phyloP scores from a whole-genome alignment of 306 rosid genomes.

The Potentilla sterilis region DNA sequence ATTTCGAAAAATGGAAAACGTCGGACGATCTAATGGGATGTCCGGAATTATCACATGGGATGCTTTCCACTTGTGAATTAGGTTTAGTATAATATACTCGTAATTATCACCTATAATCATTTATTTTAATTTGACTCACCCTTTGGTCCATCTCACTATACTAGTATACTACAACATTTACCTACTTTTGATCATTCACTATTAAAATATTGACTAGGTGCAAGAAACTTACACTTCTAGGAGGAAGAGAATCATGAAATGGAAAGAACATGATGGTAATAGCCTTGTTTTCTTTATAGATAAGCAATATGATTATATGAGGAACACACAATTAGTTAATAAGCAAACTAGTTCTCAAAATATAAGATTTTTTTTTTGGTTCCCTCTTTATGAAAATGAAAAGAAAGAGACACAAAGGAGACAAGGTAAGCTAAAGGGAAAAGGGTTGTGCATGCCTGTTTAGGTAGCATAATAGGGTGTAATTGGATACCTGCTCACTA shows the following conservation, averaged over 20 bases:
- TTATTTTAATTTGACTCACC: not conserved
- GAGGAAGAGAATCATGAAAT: not conserved
- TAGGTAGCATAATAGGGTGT: not conserved
- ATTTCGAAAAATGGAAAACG: not conserved
- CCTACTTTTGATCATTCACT: not conserved
- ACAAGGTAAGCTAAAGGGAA: not conserved
- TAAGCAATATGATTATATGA: not conserved
- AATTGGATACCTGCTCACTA: slow-evolving; percentile 1
- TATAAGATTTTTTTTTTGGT: not conserved
- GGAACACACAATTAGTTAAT: not conserved
- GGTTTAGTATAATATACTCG: not conserved
- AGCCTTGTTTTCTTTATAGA: not conserved
- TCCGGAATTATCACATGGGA: not conserved
- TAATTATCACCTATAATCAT: not conserved
- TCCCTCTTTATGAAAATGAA: not conserved
- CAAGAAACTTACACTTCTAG: not conserved
- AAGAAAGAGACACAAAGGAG: not conserved
- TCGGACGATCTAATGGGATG: not conserved
- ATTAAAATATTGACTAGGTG: not conserved
- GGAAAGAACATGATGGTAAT: not conserved
- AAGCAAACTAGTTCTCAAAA: not conserved
- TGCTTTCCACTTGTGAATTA: not conserved
- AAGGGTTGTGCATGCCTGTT: not conserved
- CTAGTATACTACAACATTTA: not conserved
- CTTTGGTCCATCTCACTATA: not conserved